A percentile compares a stretch with the other conserved stretches of the same genome.
Conservation (phyloP, 179 eudicot species). For the Drosera spatulata region DNA sequence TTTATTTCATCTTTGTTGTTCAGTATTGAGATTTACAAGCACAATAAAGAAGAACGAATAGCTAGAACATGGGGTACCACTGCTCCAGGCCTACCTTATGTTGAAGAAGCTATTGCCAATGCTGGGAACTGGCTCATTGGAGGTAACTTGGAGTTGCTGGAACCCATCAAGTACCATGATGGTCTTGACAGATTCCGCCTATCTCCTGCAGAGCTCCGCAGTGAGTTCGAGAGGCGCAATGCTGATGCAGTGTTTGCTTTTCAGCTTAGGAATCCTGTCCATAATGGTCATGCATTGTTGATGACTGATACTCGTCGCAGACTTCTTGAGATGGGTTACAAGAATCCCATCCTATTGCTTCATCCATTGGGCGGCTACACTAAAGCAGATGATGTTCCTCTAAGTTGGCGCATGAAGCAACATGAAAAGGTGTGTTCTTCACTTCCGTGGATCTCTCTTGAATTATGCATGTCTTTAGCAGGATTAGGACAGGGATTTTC, state of each 20-base stretch:
- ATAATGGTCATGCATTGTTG: constrained; percentile 89
- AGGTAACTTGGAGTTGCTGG: constrained; percentile 82
- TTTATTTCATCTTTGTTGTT: not conserved
- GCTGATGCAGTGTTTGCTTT: constrained; percentile 96
- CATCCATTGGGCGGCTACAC: constrained; percentile 94
- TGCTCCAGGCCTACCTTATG: constrained; percentile 88
- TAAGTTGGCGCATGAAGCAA: constrained; percentile 28
- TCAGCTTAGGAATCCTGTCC: constrained; percentile 96
- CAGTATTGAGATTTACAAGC: constrained; percentile 96
- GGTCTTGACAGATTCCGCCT: constrained; percentile 80
- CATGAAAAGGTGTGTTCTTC: constrained; percentile 4
- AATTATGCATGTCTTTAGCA: too few species aligned
- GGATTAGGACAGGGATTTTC: too few species aligned
- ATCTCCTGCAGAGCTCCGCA: constrained; percentile 76
- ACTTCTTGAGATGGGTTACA: constrained; percentile 93
- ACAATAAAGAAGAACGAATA: constrained; percentile 92
- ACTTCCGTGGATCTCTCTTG: too few species aligned
- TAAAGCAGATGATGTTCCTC: constrained; percentile 91
- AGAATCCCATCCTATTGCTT: constrained; percentile 80
- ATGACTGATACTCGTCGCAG: constrained; percentile 92
- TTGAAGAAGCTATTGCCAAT: constrained; percentile 58
- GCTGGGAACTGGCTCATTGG: constrained; percentile 94
- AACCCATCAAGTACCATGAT: constrained; percentile 78
- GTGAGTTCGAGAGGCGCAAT: constrained; percentile 69
- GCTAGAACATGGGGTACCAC: constrained; percentile 99